Conservation (phyloP, 2,329 filamentous ascomycete genomes). For the Parastagonospora nodorum region DNA sequence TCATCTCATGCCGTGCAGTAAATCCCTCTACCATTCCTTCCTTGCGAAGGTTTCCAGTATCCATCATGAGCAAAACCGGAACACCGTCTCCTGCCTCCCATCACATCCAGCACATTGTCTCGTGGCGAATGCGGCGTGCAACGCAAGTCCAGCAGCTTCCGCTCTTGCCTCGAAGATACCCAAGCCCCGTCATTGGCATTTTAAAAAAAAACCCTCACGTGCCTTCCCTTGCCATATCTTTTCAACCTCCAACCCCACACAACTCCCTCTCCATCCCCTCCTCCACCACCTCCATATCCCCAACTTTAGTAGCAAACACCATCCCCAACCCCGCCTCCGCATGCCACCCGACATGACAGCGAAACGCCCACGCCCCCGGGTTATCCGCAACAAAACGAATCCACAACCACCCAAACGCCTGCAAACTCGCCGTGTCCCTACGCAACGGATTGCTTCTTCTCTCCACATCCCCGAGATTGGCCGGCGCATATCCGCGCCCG, state of each 20-base stretch:
- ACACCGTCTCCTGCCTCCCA: too few relatives aligned
- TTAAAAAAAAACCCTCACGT: background rate
- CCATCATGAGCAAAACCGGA: too few relatives aligned
- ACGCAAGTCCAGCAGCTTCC: too few relatives aligned
- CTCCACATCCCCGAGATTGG: background rate
- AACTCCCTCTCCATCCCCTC: constrained; percentile 53
- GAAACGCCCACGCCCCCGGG: constrained; percentile 65
- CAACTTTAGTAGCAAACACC: constrained; percentile 60
- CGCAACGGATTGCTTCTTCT: constrained; percentile 54
- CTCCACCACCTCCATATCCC: constrained; percentile 53
- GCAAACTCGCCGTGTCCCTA: constrained; percentile 70
- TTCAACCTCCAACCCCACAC: constrained; percentile 52
- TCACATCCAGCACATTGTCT: too few relatives aligned
- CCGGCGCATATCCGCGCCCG: constrained; percentile 28
- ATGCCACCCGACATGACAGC: constrained; percentile 76
- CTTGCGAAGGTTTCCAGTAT: too few relatives aligned
- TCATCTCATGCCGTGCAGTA: too few relatives aligned
- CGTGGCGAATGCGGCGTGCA: too few relatives aligned
- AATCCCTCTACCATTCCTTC: too few relatives aligned
- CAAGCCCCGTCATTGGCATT: too few relatives aligned
- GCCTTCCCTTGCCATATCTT: background rate
- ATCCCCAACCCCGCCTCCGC: constrained; percentile 52
- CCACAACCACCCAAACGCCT: constrained; percentile 69
- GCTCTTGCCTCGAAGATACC: too few relatives aligned
- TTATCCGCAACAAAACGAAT: constrained; percentile 66